Percentiles rank a stretch among this genome's conserved stretches.
Evolutionary conservation across 805 yeast genomes (phyloP).

Genomic region (Ogataea paraovalis): DNA sequence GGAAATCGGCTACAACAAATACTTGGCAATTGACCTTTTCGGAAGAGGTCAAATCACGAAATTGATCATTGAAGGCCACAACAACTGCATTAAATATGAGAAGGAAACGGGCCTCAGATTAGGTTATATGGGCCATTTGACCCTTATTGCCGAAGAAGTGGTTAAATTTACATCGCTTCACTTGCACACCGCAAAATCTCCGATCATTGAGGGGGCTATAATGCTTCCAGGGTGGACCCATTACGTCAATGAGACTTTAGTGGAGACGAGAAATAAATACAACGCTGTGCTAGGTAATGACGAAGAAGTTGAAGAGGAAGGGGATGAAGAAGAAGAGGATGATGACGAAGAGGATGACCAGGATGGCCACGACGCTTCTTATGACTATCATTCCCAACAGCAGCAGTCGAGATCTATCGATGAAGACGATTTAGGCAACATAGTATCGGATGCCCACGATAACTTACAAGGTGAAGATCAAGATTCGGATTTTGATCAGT

Average conservation of each 20-base stretch:
- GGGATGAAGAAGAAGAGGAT: slow-evolving; percentile 16
- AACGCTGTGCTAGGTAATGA: slow-evolving; percentile 80
- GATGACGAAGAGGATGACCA: slow-evolving; percentile 19
- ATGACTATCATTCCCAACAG: slow-evolving; percentile 2
- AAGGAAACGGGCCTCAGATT: slow-evolving; percentile 59
- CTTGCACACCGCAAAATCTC: slow-evolving; percentile 46
- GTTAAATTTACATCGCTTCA: slow-evolving; percentile 60
- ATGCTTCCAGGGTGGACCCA: slow-evolving; percentile 66
- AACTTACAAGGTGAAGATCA: not conserved
- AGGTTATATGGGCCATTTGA: slow-evolving; percentile 86
- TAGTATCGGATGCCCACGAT: slow-evolving; percentile 19
- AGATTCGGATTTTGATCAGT: slow-evolving; percentile 43
- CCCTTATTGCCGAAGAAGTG: slow-evolving; percentile 71
- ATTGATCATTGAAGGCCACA: slow-evolving; percentile 57
- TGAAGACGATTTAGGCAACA: slow-evolving; percentile 12
- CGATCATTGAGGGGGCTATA: slow-evolving; percentile 46
- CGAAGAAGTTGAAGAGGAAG: slow-evolving; percentile 29
- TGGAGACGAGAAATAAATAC: slow-evolving; percentile 89
- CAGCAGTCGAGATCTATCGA: slow-evolving; percentile 2
- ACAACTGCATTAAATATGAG: slow-evolving; percentile 55
- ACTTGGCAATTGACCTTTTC: slow-evolving; percentile 65
- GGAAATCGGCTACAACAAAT: slow-evolving; percentile 83
- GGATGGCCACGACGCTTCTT: slow-evolving; percentile 10
- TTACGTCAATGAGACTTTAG: slow-evolving; percentile 77
- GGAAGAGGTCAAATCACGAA: slow-evolving; percentile 58